phyloP scores from a whole-genome alignment of 345 rosid species.

The Eucalyptus rudis region DNA sequence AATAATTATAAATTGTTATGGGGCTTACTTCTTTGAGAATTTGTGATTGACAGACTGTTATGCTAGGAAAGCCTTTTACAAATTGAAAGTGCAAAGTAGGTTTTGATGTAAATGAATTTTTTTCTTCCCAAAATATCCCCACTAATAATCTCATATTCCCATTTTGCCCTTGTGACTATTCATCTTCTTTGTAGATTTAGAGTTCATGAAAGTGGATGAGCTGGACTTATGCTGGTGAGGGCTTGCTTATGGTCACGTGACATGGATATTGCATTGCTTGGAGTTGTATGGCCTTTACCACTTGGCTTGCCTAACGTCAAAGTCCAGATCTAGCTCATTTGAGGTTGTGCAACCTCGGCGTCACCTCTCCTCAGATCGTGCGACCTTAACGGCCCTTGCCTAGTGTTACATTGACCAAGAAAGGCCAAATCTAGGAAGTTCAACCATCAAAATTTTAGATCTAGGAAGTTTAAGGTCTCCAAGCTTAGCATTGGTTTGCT shows the following conservation, averaged over 20 bases:
- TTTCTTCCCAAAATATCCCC: not conserved
- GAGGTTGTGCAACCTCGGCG: not conserved
- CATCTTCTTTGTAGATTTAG: too few species aligned
- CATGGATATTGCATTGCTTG: too few species aligned
- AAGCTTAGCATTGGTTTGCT: not conserved
- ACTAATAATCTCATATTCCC: not conserved
- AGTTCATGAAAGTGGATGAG: too few species aligned
- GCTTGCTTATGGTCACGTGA: not conserved
- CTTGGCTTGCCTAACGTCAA: not conserved
- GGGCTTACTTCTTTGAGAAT: rapidly evolving
- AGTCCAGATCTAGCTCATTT: not conserved
- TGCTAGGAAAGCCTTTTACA: not conserved
- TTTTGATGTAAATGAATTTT: not conserved
- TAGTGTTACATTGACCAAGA: not conserved
- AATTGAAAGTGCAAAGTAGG: not conserved
- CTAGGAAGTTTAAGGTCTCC: not conserved
- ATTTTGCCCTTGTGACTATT: not conserved
- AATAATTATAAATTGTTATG: too few species aligned
- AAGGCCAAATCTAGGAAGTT: not conserved
- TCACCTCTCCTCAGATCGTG: not conserved
- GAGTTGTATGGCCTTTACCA: not conserved
- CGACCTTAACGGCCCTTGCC: not conserved
- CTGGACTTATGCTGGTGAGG: not conserved
- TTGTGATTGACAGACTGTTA: too few species aligned
- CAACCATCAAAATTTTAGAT: not conserved